phyloP scores from a whole-genome alignment of 306 rosid genomes.

The Dalbergia oliveri region DNA sequence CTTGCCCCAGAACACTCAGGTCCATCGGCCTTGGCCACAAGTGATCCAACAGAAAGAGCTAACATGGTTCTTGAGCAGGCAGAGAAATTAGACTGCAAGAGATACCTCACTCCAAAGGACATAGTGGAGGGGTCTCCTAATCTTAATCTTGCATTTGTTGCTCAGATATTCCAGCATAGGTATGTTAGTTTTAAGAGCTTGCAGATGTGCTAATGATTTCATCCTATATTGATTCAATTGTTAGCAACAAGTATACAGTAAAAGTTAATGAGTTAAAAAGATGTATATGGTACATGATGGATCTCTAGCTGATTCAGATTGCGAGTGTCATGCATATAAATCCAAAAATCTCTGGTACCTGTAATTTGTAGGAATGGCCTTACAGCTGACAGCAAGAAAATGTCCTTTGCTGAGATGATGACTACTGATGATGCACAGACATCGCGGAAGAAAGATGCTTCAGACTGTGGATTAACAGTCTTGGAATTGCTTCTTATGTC shows the following conservation, averaged over 20 bases:
- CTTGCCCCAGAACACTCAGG: constrained; percentile 97
- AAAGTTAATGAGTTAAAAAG: constrained; percentile 18
- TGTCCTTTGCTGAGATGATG: constrained; percentile 98
- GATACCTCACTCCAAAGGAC: constrained; percentile 92
- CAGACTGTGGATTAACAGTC: constrained; percentile 98
- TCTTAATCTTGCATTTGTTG: constrained; percentile 99
- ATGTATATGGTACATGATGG: not conserved
- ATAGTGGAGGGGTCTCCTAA: constrained; percentile 96
- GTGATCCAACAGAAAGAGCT: constrained; percentile 90
- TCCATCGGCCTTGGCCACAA: constrained; percentile 61
- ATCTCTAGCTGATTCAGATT: constrained; percentile 13
- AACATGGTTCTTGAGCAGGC: constrained; percentile 94
- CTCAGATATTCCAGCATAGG: constrained; percentile 98
- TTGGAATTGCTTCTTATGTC: constrained; percentile 82
- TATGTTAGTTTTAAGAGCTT: constrained; percentile 53
- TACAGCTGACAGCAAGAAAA: constrained; percentile 71
- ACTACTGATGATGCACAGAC: constrained; percentile 94
- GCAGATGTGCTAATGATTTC: constrained; percentile 13
- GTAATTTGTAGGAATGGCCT: constrained; percentile 87
- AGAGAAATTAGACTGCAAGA: constrained; percentile 91
- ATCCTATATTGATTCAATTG: constrained; percentile 16
- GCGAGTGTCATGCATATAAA: constrained; percentile 32
- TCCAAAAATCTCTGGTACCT: constrained; percentile 21
- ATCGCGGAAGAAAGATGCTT: constrained; percentile 99
- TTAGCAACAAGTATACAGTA: constrained; percentile 4